Conservation (phyloP, 345 rosid species). For the Theobroma cacao region DNA sequence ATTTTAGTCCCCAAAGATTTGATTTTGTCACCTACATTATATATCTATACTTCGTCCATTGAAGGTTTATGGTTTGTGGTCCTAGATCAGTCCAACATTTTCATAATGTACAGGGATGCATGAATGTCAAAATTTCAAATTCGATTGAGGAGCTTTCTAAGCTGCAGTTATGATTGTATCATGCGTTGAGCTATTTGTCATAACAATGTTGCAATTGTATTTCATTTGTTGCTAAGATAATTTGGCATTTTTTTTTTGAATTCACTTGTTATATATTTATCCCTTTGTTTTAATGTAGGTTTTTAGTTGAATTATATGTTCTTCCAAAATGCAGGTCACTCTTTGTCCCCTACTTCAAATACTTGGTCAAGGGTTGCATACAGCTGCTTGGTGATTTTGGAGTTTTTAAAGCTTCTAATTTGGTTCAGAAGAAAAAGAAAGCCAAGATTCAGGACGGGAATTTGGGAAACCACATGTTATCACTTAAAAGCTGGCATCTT, state of each 20-base stretch:
- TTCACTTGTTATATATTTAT: background rate
- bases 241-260: background rate
- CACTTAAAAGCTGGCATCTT: constrained; percentile 74
- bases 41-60: background rate
- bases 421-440: constrained; percentile 72
- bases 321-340: constrained; percentile 58
- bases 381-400: constrained; percentile 51
- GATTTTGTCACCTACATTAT: background rate
- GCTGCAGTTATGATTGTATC: background rate
- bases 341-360: constrained; percentile 89
- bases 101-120: background rate
- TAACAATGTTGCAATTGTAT: constrained; percentile 1
- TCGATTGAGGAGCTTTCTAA: background rate
- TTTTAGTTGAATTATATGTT: background rate
- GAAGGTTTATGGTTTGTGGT: background rate
- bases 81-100: background rate
- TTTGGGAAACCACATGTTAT: constrained; percentile 17
- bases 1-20: background rate
- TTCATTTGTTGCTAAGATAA: background rate
- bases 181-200: background rate
- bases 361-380: constrained; percentile 62
- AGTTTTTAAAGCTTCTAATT: constrained; percentile 31
- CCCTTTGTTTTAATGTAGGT: background rate
- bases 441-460: constrained; percentile 47
- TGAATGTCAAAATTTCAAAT: background rate